These are phyloP conservation scores for Phytopythium sindhum DNA, from an alignment of 352 stramenopile species.

Conservation along the genomic window DNA sequence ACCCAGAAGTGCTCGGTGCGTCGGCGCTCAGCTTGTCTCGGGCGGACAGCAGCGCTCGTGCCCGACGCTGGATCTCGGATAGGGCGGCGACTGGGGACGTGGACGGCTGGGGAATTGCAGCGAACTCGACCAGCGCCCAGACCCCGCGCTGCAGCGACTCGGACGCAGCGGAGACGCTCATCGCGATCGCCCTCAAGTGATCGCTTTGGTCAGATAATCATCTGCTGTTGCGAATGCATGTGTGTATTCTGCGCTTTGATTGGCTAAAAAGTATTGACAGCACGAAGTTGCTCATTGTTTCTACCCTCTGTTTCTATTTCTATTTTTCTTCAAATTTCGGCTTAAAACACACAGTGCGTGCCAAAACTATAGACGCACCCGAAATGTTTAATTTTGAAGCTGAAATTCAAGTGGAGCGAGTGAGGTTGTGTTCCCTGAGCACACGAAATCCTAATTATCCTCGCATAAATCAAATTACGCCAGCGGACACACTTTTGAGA, in stretches of 20 bases:
- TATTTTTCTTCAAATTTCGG: no score
- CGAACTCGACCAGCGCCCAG: constrained; percentile 44
- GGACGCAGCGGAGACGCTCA: neutral
- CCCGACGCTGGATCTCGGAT: neutral
- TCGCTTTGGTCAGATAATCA: neutral
- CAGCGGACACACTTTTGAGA: no score
- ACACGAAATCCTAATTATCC: no score
- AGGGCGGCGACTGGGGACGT: constrained; percentile 12
- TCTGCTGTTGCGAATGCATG: neutral
- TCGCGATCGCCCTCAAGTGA: neutral
- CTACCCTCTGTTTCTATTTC: no score
- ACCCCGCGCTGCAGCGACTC: constrained; percentile 27
- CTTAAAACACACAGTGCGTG: no score
- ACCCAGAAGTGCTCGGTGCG: neutral
- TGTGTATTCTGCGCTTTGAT: neutral
- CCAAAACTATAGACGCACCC: no score
- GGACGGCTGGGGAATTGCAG: constrained; percentile 6
- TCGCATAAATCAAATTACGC: no score
- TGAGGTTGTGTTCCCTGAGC: no score
- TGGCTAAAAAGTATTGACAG: neutral
- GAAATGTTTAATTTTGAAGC: no score
- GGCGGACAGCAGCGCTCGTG: neutral
- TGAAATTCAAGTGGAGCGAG: no score
- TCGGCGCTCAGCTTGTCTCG: neutral
- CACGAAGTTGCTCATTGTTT: no score